Conservation (phyloP, 192 early-diverging fungal genomes). For the Backusella parvicylindrica region DNA sequence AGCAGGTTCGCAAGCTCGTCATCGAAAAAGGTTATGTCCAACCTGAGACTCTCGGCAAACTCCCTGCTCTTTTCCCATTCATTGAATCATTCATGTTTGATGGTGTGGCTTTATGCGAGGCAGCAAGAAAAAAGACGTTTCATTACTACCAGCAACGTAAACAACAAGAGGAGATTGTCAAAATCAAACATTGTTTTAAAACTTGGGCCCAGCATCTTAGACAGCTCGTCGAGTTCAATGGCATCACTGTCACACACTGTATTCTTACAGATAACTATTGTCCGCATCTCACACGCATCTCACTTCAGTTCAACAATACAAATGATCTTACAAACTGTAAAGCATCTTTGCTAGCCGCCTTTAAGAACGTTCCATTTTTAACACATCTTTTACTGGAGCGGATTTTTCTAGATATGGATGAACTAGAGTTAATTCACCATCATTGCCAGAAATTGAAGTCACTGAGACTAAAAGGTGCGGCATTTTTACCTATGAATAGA, state of each 20-base stretch:
- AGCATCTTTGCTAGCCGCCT: background rate
- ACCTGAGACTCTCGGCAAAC: background rate
- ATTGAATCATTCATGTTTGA: background rate
- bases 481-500: background rate
- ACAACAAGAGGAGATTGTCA: background rate
- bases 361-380: background rate
- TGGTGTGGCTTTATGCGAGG: background rate
- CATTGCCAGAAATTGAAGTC: background rate
- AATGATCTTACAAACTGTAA: constrained; percentile 1
- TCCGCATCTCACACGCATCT: background rate
- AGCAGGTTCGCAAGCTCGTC: background rate
- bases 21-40: constrained; percentile 2
- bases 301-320: background rate
- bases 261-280: background rate
- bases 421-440: background rate
- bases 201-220: background rate
- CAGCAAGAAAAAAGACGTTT: background rate
- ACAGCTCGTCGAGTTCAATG: background rate
- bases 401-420: background rate
- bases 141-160: background rate
- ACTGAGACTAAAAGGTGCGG: background rate
- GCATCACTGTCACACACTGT: background rate
- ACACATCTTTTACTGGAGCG: background rate
- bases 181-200: background rate
- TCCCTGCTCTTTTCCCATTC: background rate